Evolutionary conservation across 768 basidiomycete species (phyloP).

Genomic region (Piloderma croceum): DNA sequence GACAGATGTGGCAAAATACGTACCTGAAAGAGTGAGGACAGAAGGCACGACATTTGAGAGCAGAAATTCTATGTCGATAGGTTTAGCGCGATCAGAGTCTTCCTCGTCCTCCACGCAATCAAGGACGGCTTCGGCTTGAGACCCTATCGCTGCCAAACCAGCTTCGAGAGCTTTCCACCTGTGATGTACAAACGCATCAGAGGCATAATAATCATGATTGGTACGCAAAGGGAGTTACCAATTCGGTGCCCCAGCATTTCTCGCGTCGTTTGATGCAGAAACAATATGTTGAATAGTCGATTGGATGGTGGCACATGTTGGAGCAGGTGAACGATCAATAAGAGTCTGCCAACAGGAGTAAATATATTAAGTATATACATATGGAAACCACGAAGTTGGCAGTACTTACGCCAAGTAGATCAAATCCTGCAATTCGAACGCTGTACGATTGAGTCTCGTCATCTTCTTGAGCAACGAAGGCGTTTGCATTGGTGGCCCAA

Average conservation of each 20-base stretch:
- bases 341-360: conserved; percentile 38
- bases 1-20: too few relatives aligned
- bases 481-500: conserved; percentile 86
- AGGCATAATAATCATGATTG: conserved; percentile 14
- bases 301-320: conserved; percentile 51
- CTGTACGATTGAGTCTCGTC: conserved; percentile 83
- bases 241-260: conserved; percentile 48
- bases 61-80: conserved; percentile 73
- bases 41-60: conserved; percentile 77
- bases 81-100: conserved; percentile 53
- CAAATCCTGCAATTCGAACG: conserved; percentile 78
- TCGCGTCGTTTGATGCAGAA: conserved; percentile 46
- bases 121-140: conserved; percentile 69
- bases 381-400: neutral
- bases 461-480: conserved; percentile 92
- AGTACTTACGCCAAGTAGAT: conserved; percentile 62
- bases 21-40: conserved; percentile 66
- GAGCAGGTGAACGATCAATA: conserved; percentile 47
- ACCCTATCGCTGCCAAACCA: conserved; percentile 73
- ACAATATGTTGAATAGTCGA: conserved; percentile 50
- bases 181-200: conserved; percentile 7
- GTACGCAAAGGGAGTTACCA: too few relatives aligned
- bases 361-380: neutral
- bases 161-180: conserved; percentile 96
- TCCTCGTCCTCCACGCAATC: conserved; percentile 75